Evolutionary conservation across 2,329 filamentous ascomycete species (phyloP).

Genomic region (Calonectria leucothoes): DNA sequence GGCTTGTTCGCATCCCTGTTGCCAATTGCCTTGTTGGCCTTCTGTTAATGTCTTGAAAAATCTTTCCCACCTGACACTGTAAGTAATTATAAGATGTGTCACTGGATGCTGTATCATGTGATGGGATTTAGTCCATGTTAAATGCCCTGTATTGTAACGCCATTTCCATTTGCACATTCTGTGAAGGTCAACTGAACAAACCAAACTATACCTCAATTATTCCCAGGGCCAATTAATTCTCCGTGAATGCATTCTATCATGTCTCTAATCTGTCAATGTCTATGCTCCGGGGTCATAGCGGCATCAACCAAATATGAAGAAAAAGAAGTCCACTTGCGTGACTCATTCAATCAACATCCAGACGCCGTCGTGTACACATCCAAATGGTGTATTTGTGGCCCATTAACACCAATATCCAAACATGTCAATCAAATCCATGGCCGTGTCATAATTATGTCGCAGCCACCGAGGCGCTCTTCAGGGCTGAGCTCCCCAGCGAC

Average conservation of each 20-base stretch:
- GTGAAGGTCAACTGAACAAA: not conserved
- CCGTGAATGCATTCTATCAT: constrained; percentile 31
- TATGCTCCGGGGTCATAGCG: constrained; percentile 24
- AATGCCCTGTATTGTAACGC: not conserved
- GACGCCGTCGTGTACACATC: constrained; percentile 11
- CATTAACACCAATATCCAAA: constrained; percentile 2
- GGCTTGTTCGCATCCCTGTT: too few relatives aligned
- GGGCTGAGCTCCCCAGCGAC: constrained; percentile 38
- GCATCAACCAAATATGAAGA: constrained; percentile 15
- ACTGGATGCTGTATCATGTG: not conserved
- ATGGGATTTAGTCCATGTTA: not conserved
- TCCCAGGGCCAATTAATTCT: not conserved
- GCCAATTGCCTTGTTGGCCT: too few relatives aligned
- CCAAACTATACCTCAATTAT: not conserved
- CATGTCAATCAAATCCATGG: not conserved
- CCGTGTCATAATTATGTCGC: constrained; percentile 18
- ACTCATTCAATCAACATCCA: constrained; percentile 7
- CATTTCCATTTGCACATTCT: not conserved
- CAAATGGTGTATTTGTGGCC: constrained; percentile 12
- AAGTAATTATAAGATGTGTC: not conserved
- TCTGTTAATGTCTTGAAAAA: too few relatives aligned
- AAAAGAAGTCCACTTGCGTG: constrained; percentile 7
- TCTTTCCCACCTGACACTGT: too few relatives aligned
- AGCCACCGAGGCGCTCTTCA: constrained; percentile 20
- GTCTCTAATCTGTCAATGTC: constrained; percentile 32